phyloP scores from a whole-genome alignment of 768 basidiomycete genomes.

The Lactarius quietus region DNA sequence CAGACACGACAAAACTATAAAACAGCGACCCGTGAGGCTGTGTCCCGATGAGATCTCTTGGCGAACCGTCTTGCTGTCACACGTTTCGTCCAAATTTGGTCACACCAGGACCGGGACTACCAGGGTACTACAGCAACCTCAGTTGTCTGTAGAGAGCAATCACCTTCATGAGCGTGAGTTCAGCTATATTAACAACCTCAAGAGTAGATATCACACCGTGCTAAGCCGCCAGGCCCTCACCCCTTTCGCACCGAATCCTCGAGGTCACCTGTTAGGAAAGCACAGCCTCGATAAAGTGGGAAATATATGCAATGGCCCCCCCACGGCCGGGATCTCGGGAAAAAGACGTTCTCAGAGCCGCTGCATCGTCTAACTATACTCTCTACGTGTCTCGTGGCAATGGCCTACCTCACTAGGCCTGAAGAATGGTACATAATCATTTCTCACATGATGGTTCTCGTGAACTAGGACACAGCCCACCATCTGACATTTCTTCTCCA shows the following conservation, averaged over 20 bases:
- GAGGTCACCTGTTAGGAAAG: not conserved
- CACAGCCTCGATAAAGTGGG: not conserved
- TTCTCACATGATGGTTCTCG: not conserved
- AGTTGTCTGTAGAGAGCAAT: too few relatives aligned
- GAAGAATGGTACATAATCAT: not conserved
- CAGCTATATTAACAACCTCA: too few relatives aligned
- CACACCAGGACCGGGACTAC: not conserved
- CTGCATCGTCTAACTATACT: too few relatives aligned
- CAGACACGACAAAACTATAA: not conserved
- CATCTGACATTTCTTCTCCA: not conserved
- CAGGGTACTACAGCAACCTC: too few relatives aligned
- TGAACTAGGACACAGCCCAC: not conserved
- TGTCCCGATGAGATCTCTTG: not conserved
- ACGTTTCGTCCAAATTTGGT: not conserved
- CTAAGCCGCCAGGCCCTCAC: not conserved
- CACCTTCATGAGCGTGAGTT: too few relatives aligned
- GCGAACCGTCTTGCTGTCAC: too few relatives aligned
- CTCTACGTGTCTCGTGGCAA: too few relatives aligned
- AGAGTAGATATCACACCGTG: not conserved
- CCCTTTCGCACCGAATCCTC: not conserved
- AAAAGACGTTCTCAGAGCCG: too few relatives aligned
- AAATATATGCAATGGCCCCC: not conserved
- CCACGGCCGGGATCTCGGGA: not conserved
- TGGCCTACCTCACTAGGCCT: not conserved
- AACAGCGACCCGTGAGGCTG: not conserved